Evolutionary conservation across 495 filamentous ascomycete species (phyloP).

Genomic region (Jackrogersella multiformis): DNA sequence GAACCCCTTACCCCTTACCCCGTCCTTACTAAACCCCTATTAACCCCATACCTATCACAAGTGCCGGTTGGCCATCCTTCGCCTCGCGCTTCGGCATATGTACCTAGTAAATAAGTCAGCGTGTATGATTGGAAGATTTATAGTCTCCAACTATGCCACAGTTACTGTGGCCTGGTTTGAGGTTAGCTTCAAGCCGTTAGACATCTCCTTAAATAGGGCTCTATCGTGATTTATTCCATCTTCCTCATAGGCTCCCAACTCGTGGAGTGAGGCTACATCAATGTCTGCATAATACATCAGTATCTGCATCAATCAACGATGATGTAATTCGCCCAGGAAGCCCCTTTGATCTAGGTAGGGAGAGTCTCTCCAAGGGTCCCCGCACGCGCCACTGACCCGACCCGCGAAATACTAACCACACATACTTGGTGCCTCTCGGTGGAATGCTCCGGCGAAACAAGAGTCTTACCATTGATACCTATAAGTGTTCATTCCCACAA

Average conservation of each 20-base stretch:
- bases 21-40: too few species aligned
- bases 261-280: too few species aligned
- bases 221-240: too few species aligned
- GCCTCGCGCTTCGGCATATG: too few species aligned
- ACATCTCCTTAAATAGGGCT: too few species aligned
- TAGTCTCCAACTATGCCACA: constrained; percentile 1
- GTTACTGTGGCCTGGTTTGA: not conserved
- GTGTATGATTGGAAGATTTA: too few species aligned
- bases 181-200: not conserved
- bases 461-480: not conserved
- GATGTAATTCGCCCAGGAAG: constrained; percentile 13
- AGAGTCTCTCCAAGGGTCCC: constrained; percentile 12
- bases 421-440: constrained; percentile 23
- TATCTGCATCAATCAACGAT: too few species aligned
- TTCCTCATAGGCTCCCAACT: not conserved
- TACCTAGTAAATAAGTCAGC: too few species aligned
- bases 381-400: constrained; percentile 23
- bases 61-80: too few species aligned
- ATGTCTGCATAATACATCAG: too few species aligned
- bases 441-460: constrained; percentile 25
- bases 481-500: constrained; percentile 15
- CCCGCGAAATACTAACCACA: constrained; percentile 18
- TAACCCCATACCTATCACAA: too few species aligned
- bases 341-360: constrained; percentile 18
- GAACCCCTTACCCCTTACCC: too few species aligned